Conservation (phyloP, 2,329 filamentous ascomycete genomes). For the Pseudocercospora macadamiae region DNA sequence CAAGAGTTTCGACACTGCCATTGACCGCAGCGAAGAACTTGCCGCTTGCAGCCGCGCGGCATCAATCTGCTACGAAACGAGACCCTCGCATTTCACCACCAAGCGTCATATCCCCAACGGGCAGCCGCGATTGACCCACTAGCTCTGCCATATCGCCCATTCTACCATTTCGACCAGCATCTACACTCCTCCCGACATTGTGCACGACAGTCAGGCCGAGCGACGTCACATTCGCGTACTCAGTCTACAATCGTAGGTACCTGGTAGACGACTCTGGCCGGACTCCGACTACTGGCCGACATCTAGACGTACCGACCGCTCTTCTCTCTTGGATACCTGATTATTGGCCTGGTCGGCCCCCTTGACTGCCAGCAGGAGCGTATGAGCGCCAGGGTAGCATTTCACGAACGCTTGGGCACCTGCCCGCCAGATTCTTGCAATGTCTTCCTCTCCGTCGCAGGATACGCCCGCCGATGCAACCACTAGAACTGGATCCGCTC, state of each 20-base stretch:
- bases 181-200: background rate
- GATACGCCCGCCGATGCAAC: slow-evolving; percentile 18
- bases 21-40: background rate
- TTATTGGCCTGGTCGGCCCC: slow-evolving; percentile 36
- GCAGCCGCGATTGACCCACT: slow-evolving; percentile 14
- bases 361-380: slow-evolving; percentile 20
- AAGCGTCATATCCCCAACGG: slow-evolving; percentile 16
- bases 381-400: slow-evolving; percentile 26
- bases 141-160: background rate
- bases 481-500: slow-evolving; percentile 8
- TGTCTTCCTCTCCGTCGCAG: slow-evolving; percentile 20
- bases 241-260: background rate
- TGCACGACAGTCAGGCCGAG: background rate
- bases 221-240: background rate
- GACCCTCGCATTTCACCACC: no score
- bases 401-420: slow-evolving; percentile 22
- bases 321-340: slow-evolving; percentile 4
- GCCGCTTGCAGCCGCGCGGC: slow-evolving; percentile 1
- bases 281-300: slow-evolving; percentile 4
- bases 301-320: background rate
- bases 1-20: background rate
- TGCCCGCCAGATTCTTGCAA: slow-evolving; percentile 23
- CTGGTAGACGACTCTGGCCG: background rate
- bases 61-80: no score
- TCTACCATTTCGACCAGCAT: background rate